Base-by-base conservation (phyloP, 2,329 filamentous ascomycete genomes). In the Arthroderma sp. region DNA sequence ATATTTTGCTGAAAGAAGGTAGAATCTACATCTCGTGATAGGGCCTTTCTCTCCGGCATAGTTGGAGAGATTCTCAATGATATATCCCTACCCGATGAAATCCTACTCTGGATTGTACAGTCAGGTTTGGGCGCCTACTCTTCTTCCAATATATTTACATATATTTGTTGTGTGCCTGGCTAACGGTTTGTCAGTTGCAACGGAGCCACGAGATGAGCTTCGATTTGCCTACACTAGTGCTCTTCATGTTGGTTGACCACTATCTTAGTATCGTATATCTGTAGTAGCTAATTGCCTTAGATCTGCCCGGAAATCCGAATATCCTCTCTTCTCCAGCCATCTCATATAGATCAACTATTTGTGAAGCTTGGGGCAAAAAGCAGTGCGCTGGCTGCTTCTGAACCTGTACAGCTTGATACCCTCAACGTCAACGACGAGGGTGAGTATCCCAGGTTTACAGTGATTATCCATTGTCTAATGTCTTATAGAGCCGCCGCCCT, bases 21-120 rank as follows among this genome's bases (percentile, higher is more conserved):
- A 58, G 75, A 81, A 33, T 71, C 77, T 0, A 71, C 71, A 5
- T 73, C 75, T 39, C 77, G 84, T 54, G 74, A 81, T 56, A 79
- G 83, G 62, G 75, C 80, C 38, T 79, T 89, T 56, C 70, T 81
- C 23, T 83, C 81, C 19, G 85, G 86, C 1, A 71, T 86, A 57
- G 76, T 83, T 1, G 77, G 80, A 57, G 77, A 80, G 47, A 72
- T 84, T 13, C 71, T 80, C 15, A 65, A 67, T 3, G 73, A 72
- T 39, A 67, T 70, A 11, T 61, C 66, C 2, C 66, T 89, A 11
- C 81, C 86, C 0, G 81, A 87, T 59, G 78, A 85, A 56, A 65
- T 89, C 0, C 77, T 88, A 54, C 64, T 78, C 15, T 91, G 87
- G 86, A 73, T 88, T 2, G 67, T 74, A 37, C 61, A 67, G 41